These are phyloP conservation scores for Aaosphaeria pasadenensis DNA, from an alignment of 2,329 filamentous ascomycete species.

Conservation along the genomic window DNA sequence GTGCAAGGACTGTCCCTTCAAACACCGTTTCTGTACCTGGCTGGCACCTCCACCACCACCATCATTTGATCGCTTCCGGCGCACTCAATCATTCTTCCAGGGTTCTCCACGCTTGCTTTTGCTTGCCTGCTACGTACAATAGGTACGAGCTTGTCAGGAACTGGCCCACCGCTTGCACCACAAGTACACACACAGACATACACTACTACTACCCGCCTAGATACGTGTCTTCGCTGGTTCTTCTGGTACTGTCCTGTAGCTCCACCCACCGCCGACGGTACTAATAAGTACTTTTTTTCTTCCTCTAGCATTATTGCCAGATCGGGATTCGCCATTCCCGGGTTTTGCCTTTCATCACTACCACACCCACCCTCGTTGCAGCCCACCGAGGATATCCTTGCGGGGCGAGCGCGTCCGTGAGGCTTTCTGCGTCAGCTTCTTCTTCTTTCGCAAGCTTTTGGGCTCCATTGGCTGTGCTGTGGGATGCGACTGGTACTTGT, in stretches of 20 bases:
- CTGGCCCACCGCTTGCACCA: conserved; percentile 5
- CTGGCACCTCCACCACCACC: conserved; percentile 6
- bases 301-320: conserved; percentile 33
- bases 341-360: conserved; percentile 17
- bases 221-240: conserved; percentile 26
- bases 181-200: neutral
- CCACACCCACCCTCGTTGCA: conserved; percentile 32
- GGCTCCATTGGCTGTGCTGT: conserved; percentile 35
- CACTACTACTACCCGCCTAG: conserved; percentile 6
- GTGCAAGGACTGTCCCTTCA: conserved; percentile 37
- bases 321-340: conserved; percentile 34
- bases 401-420: conserved; percentile 28
- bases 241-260: conserved; percentile 3
- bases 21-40: conserved; percentile 25
- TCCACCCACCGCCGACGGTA: conserved; percentile 12
- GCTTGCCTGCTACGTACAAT: conserved; percentile 25
- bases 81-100: conserved; percentile 14
- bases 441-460: conserved; percentile 24
- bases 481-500: conserved; percentile 32
- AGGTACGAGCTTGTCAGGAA: conserved; percentile 14
- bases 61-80: conserved; percentile 16
- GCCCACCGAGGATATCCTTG: conserved; percentile 37
- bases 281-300: too few species aligned
- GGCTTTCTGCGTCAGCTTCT: conserved; percentile 30
- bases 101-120: conserved; percentile 34